Conservation (phyloP, 1,284 basidiomycete species). For the Taiwanofungus camphoratus region DNA sequence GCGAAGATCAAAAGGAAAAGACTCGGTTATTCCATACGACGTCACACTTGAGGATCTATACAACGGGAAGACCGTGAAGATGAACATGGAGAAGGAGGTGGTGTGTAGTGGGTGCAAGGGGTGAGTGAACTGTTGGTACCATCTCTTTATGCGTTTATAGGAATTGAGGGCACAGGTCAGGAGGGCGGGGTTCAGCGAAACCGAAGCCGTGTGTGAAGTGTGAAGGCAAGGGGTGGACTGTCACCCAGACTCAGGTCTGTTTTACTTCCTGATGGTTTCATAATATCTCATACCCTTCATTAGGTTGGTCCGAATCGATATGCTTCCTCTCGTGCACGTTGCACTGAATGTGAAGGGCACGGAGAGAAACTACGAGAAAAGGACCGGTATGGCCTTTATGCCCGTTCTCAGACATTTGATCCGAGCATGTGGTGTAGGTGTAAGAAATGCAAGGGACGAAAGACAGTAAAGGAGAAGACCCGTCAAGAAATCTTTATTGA, state of each 20-base stretch:
- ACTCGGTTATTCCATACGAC: slow-evolving; percentile 76
- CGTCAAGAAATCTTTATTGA: slow-evolving; percentile 84
- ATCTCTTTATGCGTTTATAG: neutral
- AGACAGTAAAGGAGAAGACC: slow-evolving; percentile 83
- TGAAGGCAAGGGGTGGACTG: slow-evolving; percentile 77
- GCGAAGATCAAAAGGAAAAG: slow-evolving; percentile 53
- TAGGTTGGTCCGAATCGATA: slow-evolving; percentile 47
- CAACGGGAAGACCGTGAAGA: slow-evolving; percentile 84
- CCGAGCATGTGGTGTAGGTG: slow-evolving; percentile 47
- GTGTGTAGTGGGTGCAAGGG: slow-evolving; percentile 81
- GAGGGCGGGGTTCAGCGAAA: slow-evolving; percentile 75
- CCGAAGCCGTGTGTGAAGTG: slow-evolving; percentile 80
- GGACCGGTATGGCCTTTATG: slow-evolving; percentile 66
- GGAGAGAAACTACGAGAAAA: slow-evolving; percentile 85
- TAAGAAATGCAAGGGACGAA: slow-evolving; percentile 92
- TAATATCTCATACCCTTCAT: slow-evolving; percentile 5
- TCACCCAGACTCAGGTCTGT: slow-evolving; percentile 51
- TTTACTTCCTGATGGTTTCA: slow-evolving; percentile 1
- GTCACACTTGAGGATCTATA: slow-evolving; percentile 92
- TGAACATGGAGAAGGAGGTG: slow-evolving; percentile 85
- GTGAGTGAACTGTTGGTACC: slow-evolving; percentile 33
- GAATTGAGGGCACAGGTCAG: slow-evolving; percentile 46
- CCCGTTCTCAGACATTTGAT: neutral
- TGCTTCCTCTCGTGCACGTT: slow-evolving; percentile 51
- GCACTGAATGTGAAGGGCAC: slow-evolving; percentile 75